Base-by-base conservation (phyloP, 2,329 filamentous ascomycete species). In the Sporothrix humicola region DNA sequence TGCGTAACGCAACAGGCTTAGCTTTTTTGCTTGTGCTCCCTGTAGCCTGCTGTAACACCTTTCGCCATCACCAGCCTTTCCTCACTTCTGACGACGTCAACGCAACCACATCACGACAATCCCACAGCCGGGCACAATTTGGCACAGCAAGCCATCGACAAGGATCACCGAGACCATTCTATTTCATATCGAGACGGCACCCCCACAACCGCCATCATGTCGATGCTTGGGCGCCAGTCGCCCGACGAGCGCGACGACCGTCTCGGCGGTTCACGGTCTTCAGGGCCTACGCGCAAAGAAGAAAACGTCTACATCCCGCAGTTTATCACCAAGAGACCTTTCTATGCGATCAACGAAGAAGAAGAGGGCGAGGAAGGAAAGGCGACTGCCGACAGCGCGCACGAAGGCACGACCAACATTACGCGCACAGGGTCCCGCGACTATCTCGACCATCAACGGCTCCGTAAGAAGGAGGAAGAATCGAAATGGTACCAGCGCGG, bases 281-380 rank as follows among this genome's bases (percentile, higher is more conserved):
- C 76, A 31, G 72, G 74, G 4, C 74, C 75, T 12, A 69, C 75
- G 54, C 72, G 72, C 72, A 97, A 97, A 81, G 94, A 97, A 82
- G 94, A 96, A 83, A 99, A 99, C 87, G 91, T 98, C 82, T 99
- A 99, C 86, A 99, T 99, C 79, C 96, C 96, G 6, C 91, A 93
- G 72, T 99, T 98, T 87, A 99, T 99, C 84, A 95, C 94, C 78
- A 98, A 97, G 82, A 95, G 97, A 78, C 96, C 96, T 4, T 99
- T 99, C 84, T 99, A 98, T 82, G 91, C 97, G 72, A 90, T 89
- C 79, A 90, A 93, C 78, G 93, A 94, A 80, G 26, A 72, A 2
- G 75, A 75, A 0, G 74, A 77, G 48, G 61, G 68, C 8, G 72
- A 37, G 8, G 48, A 37, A 7, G 31, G 31, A 37, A 37, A 50